phyloP scores from a whole-genome alignment of 495 filamentous ascomycete genomes.

The Niebla homalea region DNA sequence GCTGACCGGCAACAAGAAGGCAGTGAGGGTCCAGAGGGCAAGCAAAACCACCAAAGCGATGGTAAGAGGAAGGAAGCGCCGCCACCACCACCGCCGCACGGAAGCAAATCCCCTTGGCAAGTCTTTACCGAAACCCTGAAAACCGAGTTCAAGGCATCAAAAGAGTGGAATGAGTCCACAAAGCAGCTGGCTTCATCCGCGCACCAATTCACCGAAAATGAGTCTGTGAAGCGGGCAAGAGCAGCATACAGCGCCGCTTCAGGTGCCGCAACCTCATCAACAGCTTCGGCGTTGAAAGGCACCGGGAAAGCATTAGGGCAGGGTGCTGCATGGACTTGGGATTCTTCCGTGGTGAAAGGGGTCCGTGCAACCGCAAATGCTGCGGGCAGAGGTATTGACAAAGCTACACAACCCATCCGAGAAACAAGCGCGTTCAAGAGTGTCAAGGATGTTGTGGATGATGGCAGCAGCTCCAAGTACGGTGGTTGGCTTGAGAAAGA shows the following conservation, averaged over 20 bases:
- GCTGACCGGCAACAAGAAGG: slow-evolving; percentile 34
- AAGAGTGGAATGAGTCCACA: slow-evolving; percentile 98
- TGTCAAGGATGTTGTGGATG: slow-evolving; percentile 83
- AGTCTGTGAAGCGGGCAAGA: slow-evolving; percentile 74
- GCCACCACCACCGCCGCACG: slow-evolving; percentile 85
- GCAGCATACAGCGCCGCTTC: slow-evolving; percentile 76
- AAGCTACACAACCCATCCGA: slow-evolving; percentile 82
- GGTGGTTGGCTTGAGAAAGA: slow-evolving; percentile 95
- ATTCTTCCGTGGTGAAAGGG: slow-evolving; percentile 82
- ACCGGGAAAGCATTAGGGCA: slow-evolving; percentile 80
- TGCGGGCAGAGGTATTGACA: slow-evolving; percentile 77
- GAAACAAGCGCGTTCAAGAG: slow-evolving; percentile 85
- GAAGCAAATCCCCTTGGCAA: slow-evolving; percentile 95
- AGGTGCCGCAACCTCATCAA: slow-evolving; percentile 57
- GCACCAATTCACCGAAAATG: slow-evolving; percentile 85
- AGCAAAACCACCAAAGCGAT: slow-evolving; percentile 22
- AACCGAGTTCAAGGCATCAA: slow-evolving; percentile 86
- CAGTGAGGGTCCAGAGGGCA: slow-evolving; percentile 23
- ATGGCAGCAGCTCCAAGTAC: slow-evolving; percentile 89
- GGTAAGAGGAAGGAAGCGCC: slow-evolving; percentile 55
- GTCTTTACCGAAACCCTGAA: slow-evolving; percentile 94
- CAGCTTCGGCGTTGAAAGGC: slow-evolving; percentile 63
- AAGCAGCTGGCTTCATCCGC: slow-evolving; percentile 82
- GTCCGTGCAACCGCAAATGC: slow-evolving; percentile 74
- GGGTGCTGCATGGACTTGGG: slow-evolving; percentile 92